Evolutionary conservation across 257 asterid species (phyloP).

Genomic region (Solanum verrucosum): DNA sequence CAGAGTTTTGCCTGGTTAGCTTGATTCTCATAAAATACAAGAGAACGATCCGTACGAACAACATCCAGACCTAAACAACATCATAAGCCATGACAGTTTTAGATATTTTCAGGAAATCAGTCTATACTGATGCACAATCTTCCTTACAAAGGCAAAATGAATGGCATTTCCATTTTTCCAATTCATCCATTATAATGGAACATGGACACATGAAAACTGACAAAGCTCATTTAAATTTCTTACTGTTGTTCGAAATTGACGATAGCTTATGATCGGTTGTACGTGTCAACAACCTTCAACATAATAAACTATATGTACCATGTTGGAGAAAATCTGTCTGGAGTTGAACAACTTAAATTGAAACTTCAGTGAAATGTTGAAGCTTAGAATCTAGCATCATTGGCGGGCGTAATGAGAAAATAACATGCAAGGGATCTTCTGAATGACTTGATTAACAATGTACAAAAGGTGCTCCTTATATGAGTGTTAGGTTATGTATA

Average conservation of each 20-base stretch:
- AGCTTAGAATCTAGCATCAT: neutral
- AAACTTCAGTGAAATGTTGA: neutral
- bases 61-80: constrained; percentile 68
- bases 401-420: neutral
- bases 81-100: neutral
- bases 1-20: constrained; percentile 81
- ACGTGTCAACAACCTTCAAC: neutral
- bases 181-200: neutral
- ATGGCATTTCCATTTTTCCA: neutral
- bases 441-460: neutral
- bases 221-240: neutral
- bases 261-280: neutral
- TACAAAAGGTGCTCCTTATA: neutral
- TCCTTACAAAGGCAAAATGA: neutral
- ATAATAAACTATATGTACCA: neutral
- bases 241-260: neutral
- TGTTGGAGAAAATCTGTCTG: neutral
- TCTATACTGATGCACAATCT: neutral
- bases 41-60: constrained; percentile 81
- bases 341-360: neutral
- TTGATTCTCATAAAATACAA: constrained; percentile 64
- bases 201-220: neutral
- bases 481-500: neutral
- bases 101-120: neutral
- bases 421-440: neutral